Base-by-base conservation (phyloP, 1,284 basidiomycete species). In the Rhodotorula sp. region DNA sequence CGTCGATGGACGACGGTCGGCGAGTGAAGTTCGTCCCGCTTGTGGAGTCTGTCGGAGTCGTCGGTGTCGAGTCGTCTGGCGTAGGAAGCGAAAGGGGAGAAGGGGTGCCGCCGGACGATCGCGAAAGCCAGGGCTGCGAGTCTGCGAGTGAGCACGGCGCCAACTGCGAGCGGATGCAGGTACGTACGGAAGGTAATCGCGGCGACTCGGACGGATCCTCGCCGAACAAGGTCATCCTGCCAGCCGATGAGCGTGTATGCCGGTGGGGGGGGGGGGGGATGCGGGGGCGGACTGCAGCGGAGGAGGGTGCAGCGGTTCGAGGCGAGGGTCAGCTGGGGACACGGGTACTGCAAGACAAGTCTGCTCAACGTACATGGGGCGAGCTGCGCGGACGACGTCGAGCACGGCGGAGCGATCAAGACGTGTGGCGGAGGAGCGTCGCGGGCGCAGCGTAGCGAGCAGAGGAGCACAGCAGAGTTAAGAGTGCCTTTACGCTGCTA, bases 151-250 rank as follows among this genome's bases (percentile, higher is more conserved):
- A 13, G 4, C 45, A 44, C 16, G 12, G 55, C 17, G 16, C 25
- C 10, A 19, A 7, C 23, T 9, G 45, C 16, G 4, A 7, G 41
- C 9, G 16, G 16, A 12, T 1, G 2, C 16, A 13, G 25, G 27
- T 8, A 23, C 73, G 27, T 21, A 73, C 71, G 13, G 71, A 72
- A 16, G 73, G 71, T 27, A 64, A 56, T 25, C 73, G 61, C 12
- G 73, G 73, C 3, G 65, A 67, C 63, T 74, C 73, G 55, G 52
- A 58, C 2, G 42, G 34, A 4, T 55, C 14, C 41, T 74, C 73
- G 48, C 73, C 73, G 55, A 74, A 74, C 71, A 74, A 67, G n/a
- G n/a, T 9, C 19, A n/a, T 8, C 23, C 2, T 19, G 23, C 25
- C 7, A 23, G 13, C 1, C 25, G 23, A 23, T 4, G 54, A 46